Conservation (phyloP, 2,329 filamentous ascomycete species). For the Lecanosticta acicola region DNA sequence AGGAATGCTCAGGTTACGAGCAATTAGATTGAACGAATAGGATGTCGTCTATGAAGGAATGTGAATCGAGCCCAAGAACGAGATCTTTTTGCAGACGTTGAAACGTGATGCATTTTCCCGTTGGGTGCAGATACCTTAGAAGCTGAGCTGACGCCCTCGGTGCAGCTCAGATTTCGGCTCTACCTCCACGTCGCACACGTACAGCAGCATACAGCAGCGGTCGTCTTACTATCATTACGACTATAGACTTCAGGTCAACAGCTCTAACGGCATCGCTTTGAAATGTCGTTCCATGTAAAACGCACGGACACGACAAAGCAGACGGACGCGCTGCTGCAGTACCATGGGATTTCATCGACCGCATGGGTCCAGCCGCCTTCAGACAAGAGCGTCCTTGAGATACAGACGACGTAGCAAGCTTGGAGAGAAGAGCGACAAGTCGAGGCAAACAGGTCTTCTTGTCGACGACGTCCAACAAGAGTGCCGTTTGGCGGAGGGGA, state of each 20-base stretch:
- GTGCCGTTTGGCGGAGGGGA: no score
- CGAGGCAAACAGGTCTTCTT: no score
- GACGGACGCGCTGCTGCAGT: conserved; percentile 13
- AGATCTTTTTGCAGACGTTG: not conserved
- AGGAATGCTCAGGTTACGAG: conserved; percentile 9
- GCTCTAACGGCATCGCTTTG: not conserved
- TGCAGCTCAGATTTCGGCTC: no score
- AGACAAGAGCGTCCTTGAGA: conserved; percentile 27
- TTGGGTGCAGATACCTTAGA: no score
- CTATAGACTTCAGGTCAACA: no score
- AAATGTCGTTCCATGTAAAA: conserved; percentile 20
- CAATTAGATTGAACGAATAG: conserved; percentile 2
- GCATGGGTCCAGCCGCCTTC: conserved; percentile 22
- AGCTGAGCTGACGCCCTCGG: no score
- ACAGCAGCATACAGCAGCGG: no score
- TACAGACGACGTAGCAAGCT: conserved; percentile 29
- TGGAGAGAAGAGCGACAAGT: no score
- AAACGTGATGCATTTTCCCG: no score
- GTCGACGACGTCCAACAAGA: no score
- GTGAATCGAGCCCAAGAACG: not conserved
- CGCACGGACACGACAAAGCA: conserved; percentile 12
- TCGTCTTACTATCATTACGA: not conserved
- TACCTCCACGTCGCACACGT: no score
- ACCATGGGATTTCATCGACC: conserved; percentile 26
- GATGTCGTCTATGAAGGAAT: not conserved